Base-by-base conservation (phyloP, 176 grass and related monocot species). In the Urochloa ruziziensis region DNA sequence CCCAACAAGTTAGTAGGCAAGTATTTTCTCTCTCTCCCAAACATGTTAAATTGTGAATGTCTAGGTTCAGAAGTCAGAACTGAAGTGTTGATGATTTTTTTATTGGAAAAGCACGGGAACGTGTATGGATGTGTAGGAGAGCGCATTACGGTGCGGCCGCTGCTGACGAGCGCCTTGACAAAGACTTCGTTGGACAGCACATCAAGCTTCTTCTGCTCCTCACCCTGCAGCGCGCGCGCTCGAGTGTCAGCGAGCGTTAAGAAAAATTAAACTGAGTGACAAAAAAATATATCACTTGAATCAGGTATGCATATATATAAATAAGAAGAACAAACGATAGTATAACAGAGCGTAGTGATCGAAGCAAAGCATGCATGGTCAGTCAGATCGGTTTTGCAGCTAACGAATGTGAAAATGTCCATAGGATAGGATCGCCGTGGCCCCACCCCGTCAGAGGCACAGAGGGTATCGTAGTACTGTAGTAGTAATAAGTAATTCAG, bases 181-280 rank as follows among this genome's bases (percentile, higher is more conserved):
- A 98, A 98, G 77, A 99, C 96, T 62, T 98, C 93, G 71, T 98
- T 95, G 19, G 96, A 98, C 36, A 98, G 87, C 30, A 98, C 93
- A 28, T 98, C 96, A 39, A 98, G 91, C 80, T 98, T 98, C 91
- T 98, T 98, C 82, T 98, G 96, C 79, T 95, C 96, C 80, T 98
- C 96, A 0, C 96, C 96, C 96, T 98, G 90, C 70, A 85, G 47
- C 11, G 6, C 16, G 80, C 67, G 9, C 74, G 60, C 51, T 32
- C 29, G 17, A 61, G 4, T 59, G 76, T 84, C 77, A 85, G 69
- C 82, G 24, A 4, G 2, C 17, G 14, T 37, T 53, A 60, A 10
- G 2, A 29, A 0, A 4, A 10, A 30, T 58, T 44, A 36, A 88
- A 36, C 13, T 21, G 28, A 15, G 5, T 0, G 13, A 14, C 33